Conservation (phyloP, 345 rosid genomes). For the Nephelium lappaceum region DNA sequence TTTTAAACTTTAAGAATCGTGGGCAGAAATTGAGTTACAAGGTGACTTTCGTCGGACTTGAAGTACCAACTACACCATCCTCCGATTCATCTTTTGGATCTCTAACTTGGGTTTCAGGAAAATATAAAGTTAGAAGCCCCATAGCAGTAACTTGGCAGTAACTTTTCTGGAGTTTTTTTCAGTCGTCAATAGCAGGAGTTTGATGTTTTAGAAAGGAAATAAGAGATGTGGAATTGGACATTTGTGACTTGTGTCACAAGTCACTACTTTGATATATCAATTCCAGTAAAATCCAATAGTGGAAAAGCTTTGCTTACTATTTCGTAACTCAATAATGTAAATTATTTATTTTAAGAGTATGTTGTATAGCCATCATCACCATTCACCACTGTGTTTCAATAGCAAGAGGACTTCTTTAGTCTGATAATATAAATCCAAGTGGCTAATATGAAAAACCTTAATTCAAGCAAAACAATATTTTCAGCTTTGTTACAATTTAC, state of each 20-base stretch:
- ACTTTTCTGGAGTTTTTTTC: not conserved
- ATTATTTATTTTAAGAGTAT: no score
- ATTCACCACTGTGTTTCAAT: no score
- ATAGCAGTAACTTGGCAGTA: conserved; percentile 62
- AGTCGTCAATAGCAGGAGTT: not conserved
- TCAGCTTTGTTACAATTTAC: no score
- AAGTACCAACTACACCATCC: not conserved
- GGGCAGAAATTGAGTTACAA: conserved; percentile 61
- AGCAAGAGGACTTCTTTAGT: no score
- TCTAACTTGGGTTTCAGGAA: conserved; percentile 60
- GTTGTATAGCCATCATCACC: no score
- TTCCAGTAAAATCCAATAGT: not conserved
- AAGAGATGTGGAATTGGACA: not conserved
- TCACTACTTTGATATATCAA: not conserved
- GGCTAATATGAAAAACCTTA: no score
- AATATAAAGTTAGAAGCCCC: conserved; percentile 64
- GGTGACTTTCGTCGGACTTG: conserved; percentile 37
- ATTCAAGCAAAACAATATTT: no score
- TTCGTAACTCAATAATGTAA: no score
- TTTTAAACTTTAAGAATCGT: conserved; percentile 34
- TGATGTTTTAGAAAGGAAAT: not conserved
- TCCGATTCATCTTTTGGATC: conserved; percentile 54
- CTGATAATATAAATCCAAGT: no score
- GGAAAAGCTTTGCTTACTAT: no score
- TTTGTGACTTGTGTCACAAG: not conserved